These are phyloP conservation scores for Thymus quinquecostatus DNA, from an alignment of 257 asterid species.

Conservation along the genomic window DNA sequence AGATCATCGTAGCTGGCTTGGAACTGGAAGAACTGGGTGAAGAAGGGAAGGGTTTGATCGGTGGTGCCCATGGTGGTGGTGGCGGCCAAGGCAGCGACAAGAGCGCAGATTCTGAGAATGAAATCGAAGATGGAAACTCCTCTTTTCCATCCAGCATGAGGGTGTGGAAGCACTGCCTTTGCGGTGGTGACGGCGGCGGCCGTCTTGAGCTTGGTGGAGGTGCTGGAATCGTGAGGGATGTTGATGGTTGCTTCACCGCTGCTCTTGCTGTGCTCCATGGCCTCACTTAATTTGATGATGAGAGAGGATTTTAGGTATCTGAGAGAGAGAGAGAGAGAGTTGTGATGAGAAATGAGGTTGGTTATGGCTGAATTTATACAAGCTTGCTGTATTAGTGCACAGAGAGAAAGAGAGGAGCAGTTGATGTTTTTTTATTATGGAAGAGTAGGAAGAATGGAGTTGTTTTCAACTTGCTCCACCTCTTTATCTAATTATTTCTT, in stretches of 20 bases:
- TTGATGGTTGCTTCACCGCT: slow-evolving; percentile 44
- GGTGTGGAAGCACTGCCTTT: slow-evolving; percentile 35
- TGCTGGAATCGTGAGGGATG: slow-evolving; percentile 43
- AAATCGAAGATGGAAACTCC: slow-evolving; percentile 78
- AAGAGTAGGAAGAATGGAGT: slow-evolving; percentile 33
- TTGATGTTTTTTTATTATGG: not conserved
- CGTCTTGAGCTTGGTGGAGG: slow-evolving; percentile 51
- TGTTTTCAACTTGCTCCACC: slow-evolving; percentile 45
- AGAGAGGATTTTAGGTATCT: too few relatives aligned
- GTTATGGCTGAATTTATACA: slow-evolving; percentile 25
- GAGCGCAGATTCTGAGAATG: slow-evolving; percentile 66
- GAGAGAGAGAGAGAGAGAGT: not conserved
- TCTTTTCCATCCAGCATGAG: slow-evolving; percentile 49
- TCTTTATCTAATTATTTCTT: not conserved
- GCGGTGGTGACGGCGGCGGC: slow-evolving; percentile 32
- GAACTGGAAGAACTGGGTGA: slow-evolving; percentile 81
- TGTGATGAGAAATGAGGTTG: slow-evolving; percentile 21
- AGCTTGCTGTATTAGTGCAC: not conserved
- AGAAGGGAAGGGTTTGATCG: slow-evolving; percentile 78
- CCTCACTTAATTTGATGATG: not conserved
- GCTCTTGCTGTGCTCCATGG: slow-evolving; percentile 42
- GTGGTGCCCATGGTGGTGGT: slow-evolving; percentile 82
- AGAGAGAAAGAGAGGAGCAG: slow-evolving; percentile 1
- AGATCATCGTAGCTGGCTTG: slow-evolving; percentile 83
- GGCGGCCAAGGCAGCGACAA: slow-evolving; percentile 66